Conservation (phyloP, 345 rosid genomes). For the Salix purpurea region DNA sequence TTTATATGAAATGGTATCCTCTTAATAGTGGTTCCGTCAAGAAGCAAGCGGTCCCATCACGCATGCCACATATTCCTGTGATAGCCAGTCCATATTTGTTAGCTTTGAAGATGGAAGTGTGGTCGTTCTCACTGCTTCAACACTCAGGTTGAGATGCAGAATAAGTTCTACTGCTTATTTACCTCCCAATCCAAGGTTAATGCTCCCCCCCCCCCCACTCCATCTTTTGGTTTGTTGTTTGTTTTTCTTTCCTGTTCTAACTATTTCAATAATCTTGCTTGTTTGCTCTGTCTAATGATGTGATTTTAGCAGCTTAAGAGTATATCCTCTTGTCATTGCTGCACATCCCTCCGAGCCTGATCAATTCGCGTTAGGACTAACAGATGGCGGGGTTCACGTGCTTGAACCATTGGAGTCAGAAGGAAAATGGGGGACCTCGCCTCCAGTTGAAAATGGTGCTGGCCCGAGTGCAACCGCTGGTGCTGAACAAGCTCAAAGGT, state of each 20-base stretch:
- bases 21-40: slow-evolving; percentile 50
- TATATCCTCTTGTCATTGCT: slow-evolving; percentile 71
- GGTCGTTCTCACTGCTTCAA: slow-evolving; percentile 57
- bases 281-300: slow-evolving; percentile 2
- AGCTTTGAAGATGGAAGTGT: slow-evolving; percentile 75
- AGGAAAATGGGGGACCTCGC: slow-evolving; percentile 82
- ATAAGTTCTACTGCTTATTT: slow-evolving; percentile 68
- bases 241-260: background rate
- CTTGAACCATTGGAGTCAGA: slow-evolving; percentile 70
- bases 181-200: slow-evolving; percentile 66
- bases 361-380: slow-evolving; percentile 77
- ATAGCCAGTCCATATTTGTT: slow-evolving; percentile 66
- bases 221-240: background rate
- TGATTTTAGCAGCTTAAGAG: slow-evolving; percentile 56
- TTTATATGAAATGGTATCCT: slow-evolving; percentile 13
- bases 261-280: background rate
- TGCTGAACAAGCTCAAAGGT: slow-evolving; percentile 60
- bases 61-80: slow-evolving; percentile 77
- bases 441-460: slow-evolving; percentile 69
- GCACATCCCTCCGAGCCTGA: slow-evolving; percentile 68
- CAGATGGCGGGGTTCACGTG: slow-evolving; percentile 61
- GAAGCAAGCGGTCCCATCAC: slow-evolving; percentile 74
- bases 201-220: too few relatives aligned
- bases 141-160: slow-evolving; percentile 74
- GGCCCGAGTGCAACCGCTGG: slow-evolving; percentile 49